A percentile compares a stretch with the other conserved stretches of the same genome.
Evolutionary conservation across 2,329 filamentous ascomycete species (phyloP).

Genomic region (Nemania abortiva): DNA sequence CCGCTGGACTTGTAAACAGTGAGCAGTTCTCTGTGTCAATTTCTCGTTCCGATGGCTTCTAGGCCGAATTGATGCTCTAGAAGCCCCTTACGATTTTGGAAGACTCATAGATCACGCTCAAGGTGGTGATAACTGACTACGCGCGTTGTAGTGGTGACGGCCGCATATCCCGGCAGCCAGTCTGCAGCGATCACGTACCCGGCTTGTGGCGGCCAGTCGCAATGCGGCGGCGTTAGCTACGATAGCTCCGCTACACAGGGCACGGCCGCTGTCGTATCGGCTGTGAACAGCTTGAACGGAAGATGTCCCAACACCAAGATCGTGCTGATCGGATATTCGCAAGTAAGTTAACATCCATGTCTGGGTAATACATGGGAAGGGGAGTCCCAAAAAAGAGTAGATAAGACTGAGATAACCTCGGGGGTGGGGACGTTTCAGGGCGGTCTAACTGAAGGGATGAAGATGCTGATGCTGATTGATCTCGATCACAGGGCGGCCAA

Average conservation of each 20-base stretch:
- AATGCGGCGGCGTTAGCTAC: conserved; percentile 68
- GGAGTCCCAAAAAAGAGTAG: background rate
- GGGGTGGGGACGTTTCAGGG: background rate
- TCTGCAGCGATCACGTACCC: conserved; percentile 64
- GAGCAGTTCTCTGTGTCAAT: background rate
- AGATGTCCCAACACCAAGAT: conserved; percentile 69
- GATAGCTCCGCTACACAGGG: conserved; percentile 67
- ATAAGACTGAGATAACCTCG: background rate
- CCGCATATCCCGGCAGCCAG: conserved; percentile 52
- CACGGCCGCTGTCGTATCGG: conserved; percentile 65
- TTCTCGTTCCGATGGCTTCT: too few relatives aligned
- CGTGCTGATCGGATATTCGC: conserved; percentile 73
- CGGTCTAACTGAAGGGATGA: background rate
- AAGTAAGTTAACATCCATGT: conserved; percentile 48
- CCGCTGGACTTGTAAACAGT: conserved; percentile 38
- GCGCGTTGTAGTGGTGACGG: conserved; percentile 39
- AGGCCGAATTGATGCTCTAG: background rate
- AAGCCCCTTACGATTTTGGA: background rate
- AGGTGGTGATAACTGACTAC: background rate
- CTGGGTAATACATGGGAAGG: background rate
- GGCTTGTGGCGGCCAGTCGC: conserved; percentile 68
- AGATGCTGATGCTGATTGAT: conserved; percentile 11
- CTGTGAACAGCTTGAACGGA: conserved; percentile 66
- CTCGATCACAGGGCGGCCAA: conserved; percentile 63
- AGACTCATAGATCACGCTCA: background rate